These are phyloP conservation scores for Plasmodium coatneyi DNA, from an alignment of 169 alveolate genomes.

Conservation along the genomic window DNA sequence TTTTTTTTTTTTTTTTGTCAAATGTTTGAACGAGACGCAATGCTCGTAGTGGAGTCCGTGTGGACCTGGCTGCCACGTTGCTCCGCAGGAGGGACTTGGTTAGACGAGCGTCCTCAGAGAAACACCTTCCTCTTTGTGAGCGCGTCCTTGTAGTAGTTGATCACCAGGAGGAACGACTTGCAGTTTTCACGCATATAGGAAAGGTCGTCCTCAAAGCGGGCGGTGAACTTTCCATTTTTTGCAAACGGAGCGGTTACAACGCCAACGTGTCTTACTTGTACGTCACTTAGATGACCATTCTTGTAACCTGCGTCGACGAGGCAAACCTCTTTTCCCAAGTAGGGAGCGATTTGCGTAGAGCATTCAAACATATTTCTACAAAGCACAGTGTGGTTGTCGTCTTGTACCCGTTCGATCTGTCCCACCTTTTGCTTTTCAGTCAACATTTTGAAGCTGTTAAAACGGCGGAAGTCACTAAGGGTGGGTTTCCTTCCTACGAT, in stretches of 20 bases:
- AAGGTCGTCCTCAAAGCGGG: constrained; percentile 53
- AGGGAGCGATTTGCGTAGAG: constrained; percentile 19
- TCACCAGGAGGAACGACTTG: constrained; percentile 11
- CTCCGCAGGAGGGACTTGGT: neutral
- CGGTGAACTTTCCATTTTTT: constrained; percentile 42
- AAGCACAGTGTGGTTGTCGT: constrained; percentile 14
- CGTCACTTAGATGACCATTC: neutral
- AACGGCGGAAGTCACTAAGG: constrained; percentile 10
- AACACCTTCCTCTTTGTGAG: constrained; percentile 44
- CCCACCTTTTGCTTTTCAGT: constrained; percentile 47
- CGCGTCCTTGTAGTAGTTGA: constrained; percentile 51
- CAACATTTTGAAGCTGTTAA: constrained; percentile 17
- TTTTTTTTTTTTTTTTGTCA: too few relatives aligned
- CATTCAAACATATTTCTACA: constrained; percentile 36
- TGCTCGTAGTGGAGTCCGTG: neutral
- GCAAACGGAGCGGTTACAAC: constrained; percentile 48
- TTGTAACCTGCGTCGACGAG: neutral
- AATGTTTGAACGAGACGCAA: neutral
- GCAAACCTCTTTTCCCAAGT: constrained; percentile 17
- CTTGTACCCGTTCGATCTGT: constrained; percentile 25
- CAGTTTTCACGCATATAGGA: constrained; percentile 3
- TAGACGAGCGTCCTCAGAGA: neutral
- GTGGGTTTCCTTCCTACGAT: constrained; percentile 27
- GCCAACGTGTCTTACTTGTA: constrained; percentile 10
- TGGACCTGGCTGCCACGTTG: neutral